Evolutionary conservation across 202 grass and related monocot genomes (phyloP).

Genomic region (Dendrocalamus latiflorus): DNA sequence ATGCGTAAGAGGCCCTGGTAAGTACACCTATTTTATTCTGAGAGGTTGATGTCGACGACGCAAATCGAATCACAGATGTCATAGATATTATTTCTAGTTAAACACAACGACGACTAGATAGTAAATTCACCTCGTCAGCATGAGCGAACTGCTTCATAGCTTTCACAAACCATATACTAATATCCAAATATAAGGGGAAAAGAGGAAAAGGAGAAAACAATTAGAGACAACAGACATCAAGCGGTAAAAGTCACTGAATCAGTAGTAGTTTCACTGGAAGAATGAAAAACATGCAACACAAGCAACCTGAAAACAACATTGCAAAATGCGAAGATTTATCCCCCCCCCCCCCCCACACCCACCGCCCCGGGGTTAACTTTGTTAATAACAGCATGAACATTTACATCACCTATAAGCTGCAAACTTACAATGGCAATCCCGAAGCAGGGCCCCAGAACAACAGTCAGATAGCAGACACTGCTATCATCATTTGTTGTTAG

Average conservation of each 20-base stretch:
- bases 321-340: not conserved
- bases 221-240: not conserved
- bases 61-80: not conserved
- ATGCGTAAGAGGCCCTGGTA: not conserved
- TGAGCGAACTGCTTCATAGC: not conserved
- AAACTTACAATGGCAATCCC: not conserved
- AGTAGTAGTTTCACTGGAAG: not conserved
- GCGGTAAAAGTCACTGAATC: too few species aligned
- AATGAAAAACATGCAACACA: not conserved
- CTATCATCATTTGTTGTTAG: conserved; percentile 34
- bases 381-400: not conserved
- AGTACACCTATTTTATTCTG: not conserved
- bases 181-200: not conserved
- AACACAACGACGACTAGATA: not conserved
- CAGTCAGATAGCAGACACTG: conserved; percentile 7
- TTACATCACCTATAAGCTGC: conserved; percentile 17
- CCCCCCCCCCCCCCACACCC: too few species aligned
- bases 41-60: not conserved
- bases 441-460: conserved; percentile 20
- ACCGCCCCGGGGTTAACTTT: too few species aligned
- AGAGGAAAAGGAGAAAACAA: not conserved
- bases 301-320: not conserved
- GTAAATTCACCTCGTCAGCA: not conserved
- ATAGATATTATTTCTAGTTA: not conserved
- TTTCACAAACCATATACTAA: not conserved